A percentile compares a stretch with the other conserved stretches of the same genome.
Conservation (phyloP, 345 rosid species). For the Acer campestre region DNA sequence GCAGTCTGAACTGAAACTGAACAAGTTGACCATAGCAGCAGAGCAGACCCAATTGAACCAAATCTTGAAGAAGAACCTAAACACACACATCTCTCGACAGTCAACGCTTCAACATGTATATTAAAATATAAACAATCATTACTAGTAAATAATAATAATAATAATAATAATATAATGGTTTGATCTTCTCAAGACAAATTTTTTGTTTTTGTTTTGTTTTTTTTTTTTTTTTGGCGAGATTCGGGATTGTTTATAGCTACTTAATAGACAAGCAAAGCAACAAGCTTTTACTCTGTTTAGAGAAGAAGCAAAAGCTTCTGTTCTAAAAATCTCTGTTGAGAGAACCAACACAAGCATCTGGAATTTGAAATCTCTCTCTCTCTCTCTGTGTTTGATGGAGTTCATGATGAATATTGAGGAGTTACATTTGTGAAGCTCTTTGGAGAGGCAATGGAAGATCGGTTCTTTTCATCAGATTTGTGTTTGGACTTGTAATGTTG, state of each 20-base stretch:
- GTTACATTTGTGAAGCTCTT: too few species aligned
- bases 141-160: background rate
- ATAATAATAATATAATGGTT: too few species aligned
- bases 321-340: slow-evolving; percentile 5
- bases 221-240: slow-evolving; percentile 26
- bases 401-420: too few species aligned
- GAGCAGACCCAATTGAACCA: background rate
- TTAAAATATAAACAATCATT: background rate
- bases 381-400: too few species aligned
- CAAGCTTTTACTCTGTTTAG: background rate
- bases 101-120: slow-evolving; percentile 22
- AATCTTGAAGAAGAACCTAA: background rate
- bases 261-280: slow-evolving; percentile 5
- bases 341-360: too few species aligned
- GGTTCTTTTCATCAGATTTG: too few species aligned
- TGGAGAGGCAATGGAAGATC: too few species aligned
- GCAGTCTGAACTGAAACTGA: slow-evolving; percentile 2
- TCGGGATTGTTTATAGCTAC: slow-evolving; percentile 24
- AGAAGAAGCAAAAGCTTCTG: slow-evolving; percentile 24
- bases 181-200: slow-evolving; percentile 1
- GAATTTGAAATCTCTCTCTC: too few species aligned
- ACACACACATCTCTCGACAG: background rate
- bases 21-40: background rate
- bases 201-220: too few species aligned
- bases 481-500: too few species aligned